These are phyloP conservation scores for Agrocybe chaxingu DNA, from an alignment of 768 basidiomycete genomes.

Conservation along the genomic window DNA sequence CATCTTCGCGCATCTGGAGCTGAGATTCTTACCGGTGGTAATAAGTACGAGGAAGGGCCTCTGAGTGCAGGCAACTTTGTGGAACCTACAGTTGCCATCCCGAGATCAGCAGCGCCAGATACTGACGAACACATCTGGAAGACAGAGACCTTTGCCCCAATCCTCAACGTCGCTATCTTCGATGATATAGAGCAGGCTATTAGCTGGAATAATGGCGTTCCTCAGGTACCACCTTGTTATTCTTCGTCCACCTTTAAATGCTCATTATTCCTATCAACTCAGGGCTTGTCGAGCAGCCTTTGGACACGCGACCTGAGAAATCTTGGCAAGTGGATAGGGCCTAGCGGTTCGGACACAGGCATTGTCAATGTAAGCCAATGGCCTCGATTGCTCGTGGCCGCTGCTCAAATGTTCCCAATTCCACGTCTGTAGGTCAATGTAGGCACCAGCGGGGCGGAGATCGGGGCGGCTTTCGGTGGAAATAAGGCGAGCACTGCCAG, in stretches of 20 bases:
- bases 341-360: slow-evolving; percentile 84
- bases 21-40: slow-evolving; percentile 74
- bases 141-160: slow-evolving; percentile 85
- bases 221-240: slow-evolving; percentile 46
- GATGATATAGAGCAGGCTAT: slow-evolving; percentile 86
- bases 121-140: slow-evolving; percentile 62
- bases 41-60: slow-evolving; percentile 45
- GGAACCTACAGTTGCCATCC: slow-evolving; percentile 79
- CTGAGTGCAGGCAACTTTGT: slow-evolving; percentile 82
- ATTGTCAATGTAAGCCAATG: slow-evolving; percentile 75
- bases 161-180: slow-evolving; percentile 83
- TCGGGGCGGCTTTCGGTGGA: slow-evolving; percentile 87
- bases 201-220: slow-evolving; percentile 86
- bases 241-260: slow-evolving; percentile 6
- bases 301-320: slow-evolving; percentile 87
- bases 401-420: slow-evolving; percentile 13
- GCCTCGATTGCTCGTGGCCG: slow-evolving; percentile 8
- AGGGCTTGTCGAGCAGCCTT: slow-evolving; percentile 87
- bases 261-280: slow-evolving; percentile 6
- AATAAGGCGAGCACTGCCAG: slow-evolving; percentile 63
- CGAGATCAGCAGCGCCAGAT: slow-evolving; percentile 43
- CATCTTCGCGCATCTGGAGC: slow-evolving; percentile 65
- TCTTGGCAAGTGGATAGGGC: slow-evolving; percentile 90
- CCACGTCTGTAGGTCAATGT: slow-evolving; percentile 44
- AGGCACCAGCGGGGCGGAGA: slow-evolving; percentile 59